Evolutionary conservation across 1,284 basidiomycete genomes (phyloP).

Genomic region (Cryptococcus sp.): DNA sequence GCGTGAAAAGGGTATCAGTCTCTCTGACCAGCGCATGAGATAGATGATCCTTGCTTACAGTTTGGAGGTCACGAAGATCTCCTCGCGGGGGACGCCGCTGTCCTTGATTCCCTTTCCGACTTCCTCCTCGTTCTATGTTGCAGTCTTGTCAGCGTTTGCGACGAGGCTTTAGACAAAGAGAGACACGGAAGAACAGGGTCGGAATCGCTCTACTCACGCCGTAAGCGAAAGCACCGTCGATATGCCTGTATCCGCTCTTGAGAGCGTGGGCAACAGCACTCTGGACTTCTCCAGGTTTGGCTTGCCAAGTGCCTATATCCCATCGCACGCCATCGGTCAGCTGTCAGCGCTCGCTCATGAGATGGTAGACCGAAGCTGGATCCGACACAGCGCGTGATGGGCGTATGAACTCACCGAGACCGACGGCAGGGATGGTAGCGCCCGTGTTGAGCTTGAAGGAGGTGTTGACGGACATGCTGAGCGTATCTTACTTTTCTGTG

Average conservation of each 20-base stretch:
- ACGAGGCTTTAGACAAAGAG: neutral
- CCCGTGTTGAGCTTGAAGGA: slow-evolving; percentile 68
- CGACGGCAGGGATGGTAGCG: slow-evolving; percentile 67
- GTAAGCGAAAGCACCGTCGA: slow-evolving; percentile 71
- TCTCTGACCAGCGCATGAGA: neutral
- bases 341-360: neutral
- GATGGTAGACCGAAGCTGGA: too few relatives aligned
- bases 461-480: slow-evolving; percentile 22
- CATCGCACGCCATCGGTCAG: neutral
- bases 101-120: slow-evolving; percentile 79
- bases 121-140: slow-evolving; percentile 70
- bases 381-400: too few relatives aligned
- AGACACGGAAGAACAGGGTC: neutral
- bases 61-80: slow-evolving; percentile 70
- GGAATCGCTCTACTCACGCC: slow-evolving; percentile 11
- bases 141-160: neutral
- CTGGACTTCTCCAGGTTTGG: slow-evolving; percentile 66
- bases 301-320: slow-evolving; percentile 69
- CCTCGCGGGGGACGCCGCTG: slow-evolving; percentile 72
- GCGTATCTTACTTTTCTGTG: neutral
- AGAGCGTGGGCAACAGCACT: slow-evolving; percentile 69
- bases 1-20: neutral
- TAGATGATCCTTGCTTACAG: slow-evolving; percentile 14
- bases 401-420: slow-evolving; percentile 53
- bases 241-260: slow-evolving; percentile 71